phyloP scores from a whole-genome alignment of 352 stramenopile genomes.

The Phytophthora foliorum region DNA sequence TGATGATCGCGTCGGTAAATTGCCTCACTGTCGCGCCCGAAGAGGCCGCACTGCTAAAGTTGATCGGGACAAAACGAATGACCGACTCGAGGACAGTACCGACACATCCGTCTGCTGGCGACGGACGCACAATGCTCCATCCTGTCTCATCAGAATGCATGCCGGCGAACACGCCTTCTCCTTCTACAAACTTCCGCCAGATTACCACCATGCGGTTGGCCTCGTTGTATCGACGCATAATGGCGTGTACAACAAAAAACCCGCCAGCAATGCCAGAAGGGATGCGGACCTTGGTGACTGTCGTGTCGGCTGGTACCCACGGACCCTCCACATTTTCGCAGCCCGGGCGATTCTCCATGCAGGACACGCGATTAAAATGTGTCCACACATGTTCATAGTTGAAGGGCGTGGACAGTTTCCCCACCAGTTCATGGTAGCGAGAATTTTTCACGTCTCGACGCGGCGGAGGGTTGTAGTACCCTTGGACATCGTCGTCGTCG shows the following conservation, averaged over 20 bases:
- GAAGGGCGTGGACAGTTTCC: conserved; percentile 29
- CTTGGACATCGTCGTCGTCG: background rate
- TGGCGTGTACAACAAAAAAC: conserved; percentile 21
- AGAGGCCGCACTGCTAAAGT: conserved; percentile 18
- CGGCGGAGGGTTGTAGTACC: conserved; percentile 1
- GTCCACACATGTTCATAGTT: conserved; percentile 19
- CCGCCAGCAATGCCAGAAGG: background rate
- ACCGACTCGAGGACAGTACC: conserved; percentile 27
- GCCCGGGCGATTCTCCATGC: conserved; percentile 21
- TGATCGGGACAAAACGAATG: conserved; percentile 31
- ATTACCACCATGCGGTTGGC: conserved; percentile 56
- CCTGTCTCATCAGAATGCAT: conserved; percentile 71
- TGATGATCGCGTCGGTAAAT: conserved; percentile 28
- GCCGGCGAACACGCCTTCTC: conserved; percentile 41
- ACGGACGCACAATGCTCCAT: conserved; percentile 48
- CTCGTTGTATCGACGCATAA: conserved; percentile 56
- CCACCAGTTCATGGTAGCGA: conserved; percentile 29
- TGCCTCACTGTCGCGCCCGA: conserved; percentile 15
- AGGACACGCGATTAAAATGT: conserved; percentile 4
- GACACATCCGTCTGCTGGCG: background rate
- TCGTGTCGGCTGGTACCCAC: conserved; percentile 34
- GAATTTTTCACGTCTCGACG: background rate
- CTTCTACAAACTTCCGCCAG: conserved; percentile 57
- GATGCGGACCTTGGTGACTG: conserved; percentile 33
- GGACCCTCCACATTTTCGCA: conserved; percentile 19